phyloP scores from a whole-genome alignment of 139 green algal species.

The Raphidocelis subcapitata region DNA sequence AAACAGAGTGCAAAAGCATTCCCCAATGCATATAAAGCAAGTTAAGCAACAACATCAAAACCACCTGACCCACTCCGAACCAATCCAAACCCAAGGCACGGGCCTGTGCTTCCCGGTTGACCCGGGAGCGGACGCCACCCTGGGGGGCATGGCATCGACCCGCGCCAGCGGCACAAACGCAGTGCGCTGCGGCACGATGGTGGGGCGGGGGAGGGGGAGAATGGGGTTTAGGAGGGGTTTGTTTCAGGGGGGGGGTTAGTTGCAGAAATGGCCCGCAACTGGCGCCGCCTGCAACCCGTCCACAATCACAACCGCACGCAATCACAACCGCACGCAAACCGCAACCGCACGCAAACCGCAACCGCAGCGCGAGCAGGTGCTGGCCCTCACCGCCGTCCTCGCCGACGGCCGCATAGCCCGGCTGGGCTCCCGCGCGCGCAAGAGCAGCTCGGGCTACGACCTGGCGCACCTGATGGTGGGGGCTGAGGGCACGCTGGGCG shows the following conservation, averaged over 20 bases:
- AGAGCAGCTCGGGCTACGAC: constrained; percentile 60
- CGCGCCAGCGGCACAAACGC: constrained; percentile 65
- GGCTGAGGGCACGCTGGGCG: constrained; percentile 61
- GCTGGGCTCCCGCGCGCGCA: constrained; percentile 16
- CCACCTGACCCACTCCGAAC: too few relatives aligned
- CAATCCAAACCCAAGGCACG: too few relatives aligned
- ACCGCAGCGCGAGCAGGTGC: constrained; percentile 42
- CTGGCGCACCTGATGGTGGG: constrained; percentile 63
- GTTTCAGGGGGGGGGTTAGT: background rate
- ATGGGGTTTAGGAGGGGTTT: too few relatives aligned
- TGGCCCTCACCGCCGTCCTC: constrained; percentile 43
- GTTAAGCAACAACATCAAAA: too few relatives aligned
- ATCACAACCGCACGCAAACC: too few relatives aligned
- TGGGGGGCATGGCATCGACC: constrained; percentile 58
- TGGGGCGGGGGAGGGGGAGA: too few relatives aligned
- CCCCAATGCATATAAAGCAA: too few relatives aligned
- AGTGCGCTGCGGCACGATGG: constrained; percentile 26
- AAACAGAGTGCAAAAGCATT: too few relatives aligned
- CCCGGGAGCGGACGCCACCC: constrained; percentile 50
- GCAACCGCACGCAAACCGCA: too few relatives aligned
- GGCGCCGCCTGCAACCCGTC: background rate
- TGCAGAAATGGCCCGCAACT: background rate
- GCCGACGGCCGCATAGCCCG: constrained; percentile 33
- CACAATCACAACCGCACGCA: too few relatives aligned
- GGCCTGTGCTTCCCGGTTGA: constrained; percentile 74